These are phyloP conservation scores for Potentilla sterilis DNA, from an alignment of 306 rosid species.

Conservation along the genomic window DNA sequence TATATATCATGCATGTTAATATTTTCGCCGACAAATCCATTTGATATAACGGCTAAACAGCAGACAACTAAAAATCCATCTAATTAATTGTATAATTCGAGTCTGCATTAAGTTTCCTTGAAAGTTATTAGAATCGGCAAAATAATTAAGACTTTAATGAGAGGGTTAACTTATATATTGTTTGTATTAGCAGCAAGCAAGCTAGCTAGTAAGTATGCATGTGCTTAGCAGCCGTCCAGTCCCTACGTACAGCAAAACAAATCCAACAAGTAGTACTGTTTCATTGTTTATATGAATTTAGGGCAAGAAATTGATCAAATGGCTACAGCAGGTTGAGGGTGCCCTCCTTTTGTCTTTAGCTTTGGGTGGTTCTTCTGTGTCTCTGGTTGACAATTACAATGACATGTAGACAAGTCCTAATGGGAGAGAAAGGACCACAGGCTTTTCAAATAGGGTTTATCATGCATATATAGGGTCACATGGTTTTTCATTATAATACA, in stretches of 20 bases:
- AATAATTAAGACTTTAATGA: background rate
- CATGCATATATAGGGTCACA: constrained; percentile 48
- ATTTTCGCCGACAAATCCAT: background rate
- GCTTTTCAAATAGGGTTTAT: constrained; percentile 29
- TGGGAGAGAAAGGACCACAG: constrained; percentile 59
- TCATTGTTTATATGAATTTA: constrained; percentile 14
- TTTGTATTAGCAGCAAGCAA: constrained; percentile 16
- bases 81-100: background rate
- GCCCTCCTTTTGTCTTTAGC: constrained; percentile 69
- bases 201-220: constrained; percentile 34
- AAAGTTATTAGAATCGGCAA: background rate
- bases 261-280: constrained; percentile 21
- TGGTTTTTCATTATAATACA: constrained; percentile 22
- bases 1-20: background rate
- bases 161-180: background rate
- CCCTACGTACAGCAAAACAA: constrained; percentile 45
- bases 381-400: constrained; percentile 51
- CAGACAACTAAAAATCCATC: background rate
- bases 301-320: constrained; percentile 24
- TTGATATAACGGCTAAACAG: background rate
- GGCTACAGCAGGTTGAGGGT: constrained; percentile 48
- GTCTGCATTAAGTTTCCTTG: background rate
- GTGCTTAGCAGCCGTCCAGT: constrained; percentile 40
- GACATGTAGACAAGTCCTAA: constrained; percentile 48
- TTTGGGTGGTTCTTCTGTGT: constrained; percentile 69